Evolutionary conservation across 306 rosid species (phyloP).

Genomic region (Betula pendula): DNA sequence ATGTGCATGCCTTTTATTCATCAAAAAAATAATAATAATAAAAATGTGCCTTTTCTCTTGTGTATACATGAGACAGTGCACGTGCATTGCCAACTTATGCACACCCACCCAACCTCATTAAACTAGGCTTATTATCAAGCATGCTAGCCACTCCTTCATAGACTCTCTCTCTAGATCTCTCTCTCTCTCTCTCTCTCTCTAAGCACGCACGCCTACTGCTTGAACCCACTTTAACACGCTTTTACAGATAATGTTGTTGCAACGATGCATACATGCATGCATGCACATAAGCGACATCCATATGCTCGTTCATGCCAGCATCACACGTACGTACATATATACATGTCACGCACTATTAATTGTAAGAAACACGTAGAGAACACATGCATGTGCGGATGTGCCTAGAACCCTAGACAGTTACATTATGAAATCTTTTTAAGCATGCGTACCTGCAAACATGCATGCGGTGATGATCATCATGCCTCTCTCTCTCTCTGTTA

Average conservation of each 20-base stretch:
- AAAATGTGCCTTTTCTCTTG: too few species aligned
- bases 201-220: not conserved
- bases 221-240: not conserved
- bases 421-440: not conserved
- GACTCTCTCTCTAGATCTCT: not conserved
- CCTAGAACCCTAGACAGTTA: not conserved
- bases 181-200: not conserved
- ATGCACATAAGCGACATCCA: not conserved
- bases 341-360: not conserved
- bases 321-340: not conserved
- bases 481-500: not conserved
- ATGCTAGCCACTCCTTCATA: conserved; percentile 5
- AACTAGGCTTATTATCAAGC: conserved; percentile 29
- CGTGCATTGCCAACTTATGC: conserved; percentile 77
- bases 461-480: not conserved
- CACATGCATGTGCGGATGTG: not conserved
- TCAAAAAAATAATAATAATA: too few species aligned
- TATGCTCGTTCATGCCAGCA: not conserved
- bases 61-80: conserved; percentile 36
- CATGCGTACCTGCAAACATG: not conserved
- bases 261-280: conserved; percentile 6
- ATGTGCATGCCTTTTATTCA: conserved; percentile 15
- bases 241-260: not conserved
- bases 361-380: not conserved
- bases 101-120: conserved; percentile 31